These are phyloP conservation scores for Clonostachys rhizophaga DNA, from an alignment of 2,329 filamentous ascomycete species.

Conservation along the genomic window DNA sequence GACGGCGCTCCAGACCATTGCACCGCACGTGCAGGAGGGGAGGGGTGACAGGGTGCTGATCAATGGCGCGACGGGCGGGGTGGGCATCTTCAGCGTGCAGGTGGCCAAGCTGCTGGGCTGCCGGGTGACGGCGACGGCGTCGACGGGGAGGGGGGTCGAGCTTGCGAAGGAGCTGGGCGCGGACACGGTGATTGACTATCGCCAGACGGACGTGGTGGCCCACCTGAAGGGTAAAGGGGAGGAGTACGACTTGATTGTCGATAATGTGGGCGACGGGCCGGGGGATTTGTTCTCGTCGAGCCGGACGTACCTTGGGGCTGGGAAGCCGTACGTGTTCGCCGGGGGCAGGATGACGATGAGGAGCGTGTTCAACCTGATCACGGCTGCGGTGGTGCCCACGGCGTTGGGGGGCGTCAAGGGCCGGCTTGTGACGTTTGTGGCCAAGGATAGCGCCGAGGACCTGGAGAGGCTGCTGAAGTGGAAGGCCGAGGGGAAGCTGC, in stretches of 20 bases:
- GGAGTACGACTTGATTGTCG: slow-evolving; percentile 47
- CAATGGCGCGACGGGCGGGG: slow-evolving; percentile 62
- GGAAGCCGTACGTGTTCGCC: slow-evolving; percentile 45
- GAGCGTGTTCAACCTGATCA: slow-evolving; percentile 12
- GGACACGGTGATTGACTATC: slow-evolving; percentile 62
- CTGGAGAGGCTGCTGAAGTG: slow-evolving; percentile 45
- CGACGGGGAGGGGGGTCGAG: slow-evolving; percentile 45
- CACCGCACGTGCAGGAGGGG: slow-evolving; percentile 41
- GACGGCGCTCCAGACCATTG: slow-evolving; percentile 43
- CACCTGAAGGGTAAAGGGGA: slow-evolving; percentile 38
- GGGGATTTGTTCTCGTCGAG: slow-evolving; percentile 46
- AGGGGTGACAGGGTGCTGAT: slow-evolving; percentile 59
- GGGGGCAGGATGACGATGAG: slow-evolving; percentile 28
- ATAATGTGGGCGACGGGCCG: slow-evolving; percentile 50
- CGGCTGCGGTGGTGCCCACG: slow-evolving; percentile 17
- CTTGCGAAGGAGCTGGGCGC: slow-evolving; percentile 56
- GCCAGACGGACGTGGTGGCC: slow-evolving; percentile 37
- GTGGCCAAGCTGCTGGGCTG: slow-evolving; percentile 59
- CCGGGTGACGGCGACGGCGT: slow-evolving; percentile 57
- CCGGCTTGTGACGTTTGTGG: slow-evolving; percentile 31
- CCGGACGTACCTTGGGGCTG: slow-evolving; percentile 41
- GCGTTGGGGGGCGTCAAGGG: slow-evolving; percentile 34
- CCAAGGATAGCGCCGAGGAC: slow-evolving; percentile 35
- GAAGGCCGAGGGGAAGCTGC: slow-evolving; percentile 54
- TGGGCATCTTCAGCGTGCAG: slow-evolving; percentile 58